Evolutionary conservation across 345 rosid species (phyloP).

Genomic region (Salix purpurea): DNA sequence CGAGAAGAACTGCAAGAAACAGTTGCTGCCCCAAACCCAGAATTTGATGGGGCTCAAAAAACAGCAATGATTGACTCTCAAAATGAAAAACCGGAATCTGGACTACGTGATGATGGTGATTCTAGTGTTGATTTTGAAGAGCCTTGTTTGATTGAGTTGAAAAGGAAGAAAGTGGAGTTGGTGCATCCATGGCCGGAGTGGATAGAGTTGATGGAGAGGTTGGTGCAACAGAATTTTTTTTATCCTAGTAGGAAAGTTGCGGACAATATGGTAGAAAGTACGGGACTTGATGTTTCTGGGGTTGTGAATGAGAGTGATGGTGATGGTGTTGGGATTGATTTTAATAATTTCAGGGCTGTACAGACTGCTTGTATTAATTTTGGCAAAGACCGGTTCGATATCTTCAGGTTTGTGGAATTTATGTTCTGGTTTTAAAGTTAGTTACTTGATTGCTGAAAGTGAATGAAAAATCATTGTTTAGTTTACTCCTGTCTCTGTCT

Average conservation of each 20-base stretch:
- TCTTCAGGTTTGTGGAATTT: constrained; percentile 59
- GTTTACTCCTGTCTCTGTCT: not conserved
- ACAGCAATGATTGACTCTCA: not conserved
- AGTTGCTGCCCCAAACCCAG: not conserved
- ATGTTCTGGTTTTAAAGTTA: not conserved
- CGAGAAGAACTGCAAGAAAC: constrained; percentile 11
- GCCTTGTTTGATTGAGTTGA: constrained; percentile 10
- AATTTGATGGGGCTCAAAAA: not conserved
- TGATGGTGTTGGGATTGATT: constrained; percentile 45
- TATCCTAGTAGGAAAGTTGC: constrained; percentile 75
- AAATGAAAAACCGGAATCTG: constrained; percentile 2
- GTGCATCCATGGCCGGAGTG: constrained; percentile 99
- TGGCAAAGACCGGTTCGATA: constrained; percentile 96
- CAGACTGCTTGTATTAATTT: constrained; percentile 82
- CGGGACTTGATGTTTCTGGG: constrained; percentile 47
- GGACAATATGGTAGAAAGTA: constrained; percentile 48
- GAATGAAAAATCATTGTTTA: not conserved
- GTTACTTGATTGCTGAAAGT: not conserved
- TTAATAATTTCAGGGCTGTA: constrained; percentile 66
- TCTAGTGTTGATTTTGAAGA: constrained; percentile 1
- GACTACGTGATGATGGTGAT: not conserved
- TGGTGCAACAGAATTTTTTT: constrained; percentile 87
- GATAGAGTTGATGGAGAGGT: constrained; percentile 85
- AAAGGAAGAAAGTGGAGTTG: constrained; percentile 42
- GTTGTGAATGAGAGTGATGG: constrained; percentile 10